Percentiles rank a stretch among this genome's conserved stretches.
Evolutionary conservation across 108 stramenopile genomes (phyloP).

Genomic region (Craspedostauros australis): DNA sequence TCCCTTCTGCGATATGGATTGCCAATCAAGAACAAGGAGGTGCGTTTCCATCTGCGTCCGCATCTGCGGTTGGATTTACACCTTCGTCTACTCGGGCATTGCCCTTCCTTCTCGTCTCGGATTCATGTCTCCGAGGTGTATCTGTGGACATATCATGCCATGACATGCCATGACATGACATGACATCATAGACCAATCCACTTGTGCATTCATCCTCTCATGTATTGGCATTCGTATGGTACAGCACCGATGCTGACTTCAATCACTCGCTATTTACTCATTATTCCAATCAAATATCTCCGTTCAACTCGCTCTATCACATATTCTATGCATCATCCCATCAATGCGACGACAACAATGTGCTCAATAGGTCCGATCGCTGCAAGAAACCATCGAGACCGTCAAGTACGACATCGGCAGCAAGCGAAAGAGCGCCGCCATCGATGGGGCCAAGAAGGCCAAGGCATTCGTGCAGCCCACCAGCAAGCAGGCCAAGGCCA

Average conservation of each 20-base stretch:
- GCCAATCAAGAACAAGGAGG: conserved; percentile 85
- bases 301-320: conserved; percentile 1
- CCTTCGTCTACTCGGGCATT: too few species aligned
- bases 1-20: conserved; percentile 83
- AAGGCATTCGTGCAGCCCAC: conserved; percentile 29
- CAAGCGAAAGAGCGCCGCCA: conserved; percentile 79
- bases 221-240: neutral
- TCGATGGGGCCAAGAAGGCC: conserved; percentile 80
- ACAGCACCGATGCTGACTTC: too few species aligned
- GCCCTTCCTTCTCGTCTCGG: too few species aligned
- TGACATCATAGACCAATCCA: too few species aligned
- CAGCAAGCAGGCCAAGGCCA: conserved; percentile 52
- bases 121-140: too few species aligned
- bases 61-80: too few species aligned
- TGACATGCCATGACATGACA: too few species aligned
- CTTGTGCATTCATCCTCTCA: neutral
- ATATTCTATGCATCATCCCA: neutral
- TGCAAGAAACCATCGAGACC: conserved; percentile 77
- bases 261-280: neutral
- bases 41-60: too few species aligned
- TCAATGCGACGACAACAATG: too few species aligned
- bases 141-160: too few species aligned
- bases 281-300: neutral
- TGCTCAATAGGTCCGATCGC: conserved; percentile 62
- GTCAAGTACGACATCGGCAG: conserved; percentile 69